These are phyloP conservation scores for Hibiscus tridactylites DNA, from an alignment of 345 rosid species.

Conservation along the genomic window DNA sequence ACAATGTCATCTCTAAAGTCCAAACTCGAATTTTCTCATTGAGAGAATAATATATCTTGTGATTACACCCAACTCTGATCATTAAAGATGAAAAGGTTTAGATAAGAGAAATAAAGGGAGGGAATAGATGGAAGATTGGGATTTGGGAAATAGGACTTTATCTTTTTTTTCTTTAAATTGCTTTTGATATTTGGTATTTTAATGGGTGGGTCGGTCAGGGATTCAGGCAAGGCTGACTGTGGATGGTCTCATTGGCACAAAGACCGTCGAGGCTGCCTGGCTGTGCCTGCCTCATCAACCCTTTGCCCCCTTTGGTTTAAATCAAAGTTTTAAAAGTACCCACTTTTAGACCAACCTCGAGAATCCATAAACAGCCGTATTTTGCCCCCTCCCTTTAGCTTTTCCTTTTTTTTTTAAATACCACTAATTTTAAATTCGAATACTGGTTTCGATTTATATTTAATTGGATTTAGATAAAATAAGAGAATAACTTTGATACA, in stretches of 20 bases:
- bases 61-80: too few relatives aligned
- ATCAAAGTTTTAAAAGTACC: slow-evolving; percentile 19
- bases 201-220: slow-evolving; percentile 7
- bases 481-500: too few relatives aligned
- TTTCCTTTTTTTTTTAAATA: neutral
- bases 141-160: slow-evolving; percentile 14
- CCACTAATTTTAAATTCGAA: too few relatives aligned
- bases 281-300: neutral
- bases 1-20: too few relatives aligned
- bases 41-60: too few relatives aligned
- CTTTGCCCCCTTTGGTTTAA: slow-evolving; percentile 6
- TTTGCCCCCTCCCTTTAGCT: neutral
- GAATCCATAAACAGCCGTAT: slow-evolving; percentile 26
- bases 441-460: too few relatives aligned
- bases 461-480: too few relatives aligned
- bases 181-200: slow-evolving; percentile 14
- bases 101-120: neutral
- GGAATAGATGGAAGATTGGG: slow-evolving; percentile 12
- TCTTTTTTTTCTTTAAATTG: slow-evolving; percentile 16
- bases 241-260: neutral
- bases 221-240: slow-evolving; percentile 9
- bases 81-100: neutral
- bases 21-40: too few relatives aligned
- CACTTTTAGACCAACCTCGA: slow-evolving; percentile 32
- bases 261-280: neutral